A percentile compares a stretch with the other conserved stretches of the same genome.
phyloP scores from a whole-genome alignment of 768 basidiomycete genomes.

The Xerocomus brunneocitrinus region DNA sequence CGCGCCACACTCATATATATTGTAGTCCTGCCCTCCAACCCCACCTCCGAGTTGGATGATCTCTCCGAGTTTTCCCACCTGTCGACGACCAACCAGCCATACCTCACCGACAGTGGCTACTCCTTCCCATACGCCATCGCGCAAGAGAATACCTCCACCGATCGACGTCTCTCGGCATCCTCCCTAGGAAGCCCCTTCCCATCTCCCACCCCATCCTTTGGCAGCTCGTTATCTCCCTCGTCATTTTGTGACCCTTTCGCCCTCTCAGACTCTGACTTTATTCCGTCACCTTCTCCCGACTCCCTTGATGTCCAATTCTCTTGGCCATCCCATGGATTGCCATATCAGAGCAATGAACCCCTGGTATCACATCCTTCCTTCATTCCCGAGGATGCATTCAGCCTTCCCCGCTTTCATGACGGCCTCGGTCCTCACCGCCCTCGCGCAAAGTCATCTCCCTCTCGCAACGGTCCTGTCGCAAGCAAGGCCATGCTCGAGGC shows the following conservation, averaged over 20 bases:
- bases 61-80: slow-evolving; percentile 19
- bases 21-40: background rate
- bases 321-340: slow-evolving; percentile 3
- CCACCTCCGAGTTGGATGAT: slow-evolving; percentile 13
- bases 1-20: slow-evolving; percentile 16
- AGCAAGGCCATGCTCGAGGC: slow-evolving; percentile 33
- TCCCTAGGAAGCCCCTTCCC: slow-evolving; percentile 14
- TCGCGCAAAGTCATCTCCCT: slow-evolving; percentile 13
- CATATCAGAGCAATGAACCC: slow-evolving; percentile 9
- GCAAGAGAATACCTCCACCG: slow-evolving; percentile 5
- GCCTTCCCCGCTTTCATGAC: background rate
- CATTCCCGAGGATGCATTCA: slow-evolving; percentile 3
- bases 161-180: slow-evolving; percentile 9
- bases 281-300: slow-evolving; percentile 16
- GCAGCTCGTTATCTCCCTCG: slow-evolving; percentile 21
- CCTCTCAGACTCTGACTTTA: slow-evolving; percentile 22
- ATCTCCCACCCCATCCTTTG: slow-evolving; percentile 26
- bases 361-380: background rate
- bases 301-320: slow-evolving; percentile 5
- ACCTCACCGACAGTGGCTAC: slow-evolving; percentile 5
- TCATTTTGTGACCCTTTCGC: slow-evolving; percentile 6
- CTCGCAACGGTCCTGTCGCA: slow-evolving; percentile 20
- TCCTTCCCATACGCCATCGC: slow-evolving; percentile 13
- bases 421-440: slow-evolving; percentile 11
- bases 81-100: background rate